Evolutionary conservation across 2,329 filamentous ascomycete genomes (phyloP), one percentile per base, ranked within the genome.

Genomic region (Fusarium sp.): DNA sequence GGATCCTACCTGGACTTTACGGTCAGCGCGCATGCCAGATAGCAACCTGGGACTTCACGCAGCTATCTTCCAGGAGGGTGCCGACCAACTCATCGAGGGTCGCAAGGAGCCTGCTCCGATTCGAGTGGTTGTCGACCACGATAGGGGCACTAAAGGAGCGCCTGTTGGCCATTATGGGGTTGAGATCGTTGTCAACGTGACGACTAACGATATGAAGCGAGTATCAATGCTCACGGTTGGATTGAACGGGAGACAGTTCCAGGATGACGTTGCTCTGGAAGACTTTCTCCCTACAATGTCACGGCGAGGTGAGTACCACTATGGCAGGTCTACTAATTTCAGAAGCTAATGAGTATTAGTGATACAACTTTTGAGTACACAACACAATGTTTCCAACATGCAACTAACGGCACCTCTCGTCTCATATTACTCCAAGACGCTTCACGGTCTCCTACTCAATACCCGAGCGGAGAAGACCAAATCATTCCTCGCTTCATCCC

Each of bases 401-500:
- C 79, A 83, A 13, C 80, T 94, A 38, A 86, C 90, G 1, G 85
- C 89, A 5, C 87, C 91, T 0, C 82, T 97, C 64, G 86, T 97
- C 5, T 89, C 89, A 12, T 93, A 92, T 70, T 92, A 97, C 75
- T 89, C 89, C 45, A 93, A 93, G 65, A 88, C 92, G 4, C 83
- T 97, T 30, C 90, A 90, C 34, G 88, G 89, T 6, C 81, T 97
- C 26, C 86, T 86, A 46, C 83, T 92, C 40, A 83, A 87, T 20
- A 83, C 88, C 33, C 86, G 90, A 40, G 84, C 86, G 1, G 88
- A 90, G 74, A 91, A 88, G 77, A 86, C 88, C 12, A 86, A 86
- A 56, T 89, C 89, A 1, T 92, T 92, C 75, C 85, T 95, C 11
- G 89, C 89, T 6, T 88, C 91, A n/a, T 97, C 94, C 1, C 94